phyloP scores from a whole-genome alignment of 1,139 yeast genomes.

The Nakaseomyces nivariensis region DNA sequence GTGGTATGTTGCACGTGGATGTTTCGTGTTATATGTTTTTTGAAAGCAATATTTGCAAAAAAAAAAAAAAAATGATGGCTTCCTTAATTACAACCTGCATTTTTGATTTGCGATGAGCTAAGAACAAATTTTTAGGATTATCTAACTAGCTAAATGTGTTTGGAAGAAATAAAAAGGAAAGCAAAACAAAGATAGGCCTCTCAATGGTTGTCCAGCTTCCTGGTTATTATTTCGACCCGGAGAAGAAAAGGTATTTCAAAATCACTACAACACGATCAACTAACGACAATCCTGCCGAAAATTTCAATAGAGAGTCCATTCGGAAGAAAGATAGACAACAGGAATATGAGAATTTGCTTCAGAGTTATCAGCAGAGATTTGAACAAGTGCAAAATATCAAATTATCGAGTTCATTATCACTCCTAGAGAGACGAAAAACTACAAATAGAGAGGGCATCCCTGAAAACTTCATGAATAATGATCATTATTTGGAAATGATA shows the following conservation, averaged over 20 bases:
- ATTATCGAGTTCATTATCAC: background rate
- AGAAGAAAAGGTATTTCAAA: slow-evolving; percentile 37
- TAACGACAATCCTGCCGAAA: background rate
- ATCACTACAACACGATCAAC: slow-evolving; percentile 14
- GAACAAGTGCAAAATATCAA: background rate
- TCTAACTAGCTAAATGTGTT: too few species aligned
- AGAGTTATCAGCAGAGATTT: background rate
- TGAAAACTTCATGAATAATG: background rate
- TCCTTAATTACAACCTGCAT: too few species aligned
- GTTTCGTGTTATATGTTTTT: too few species aligned
- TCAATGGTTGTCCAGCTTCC: slow-evolving; percentile 30
- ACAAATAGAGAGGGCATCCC: background rate
- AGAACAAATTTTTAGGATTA: too few species aligned
- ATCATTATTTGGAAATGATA: background rate
- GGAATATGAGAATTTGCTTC: slow-evolving; percentile 2
- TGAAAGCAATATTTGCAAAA: too few species aligned
- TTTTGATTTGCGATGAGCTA: too few species aligned
- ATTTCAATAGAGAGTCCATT: slow-evolving; percentile 8
- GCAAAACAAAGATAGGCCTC: too few species aligned
- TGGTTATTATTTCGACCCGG: slow-evolving; percentile 40
- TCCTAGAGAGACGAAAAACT: background rate
- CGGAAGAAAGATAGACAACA: slow-evolving; percentile 7
- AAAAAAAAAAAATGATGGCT: too few species aligned
- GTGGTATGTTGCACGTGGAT: too few species aligned
- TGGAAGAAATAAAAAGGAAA: too few species aligned